A percentile compares a stretch with the other conserved stretches of the same genome.
These are phyloP conservation scores for Lactarius tabidus DNA, from an alignment of 768 basidiomycete species.

Conservation along the genomic window DNA sequence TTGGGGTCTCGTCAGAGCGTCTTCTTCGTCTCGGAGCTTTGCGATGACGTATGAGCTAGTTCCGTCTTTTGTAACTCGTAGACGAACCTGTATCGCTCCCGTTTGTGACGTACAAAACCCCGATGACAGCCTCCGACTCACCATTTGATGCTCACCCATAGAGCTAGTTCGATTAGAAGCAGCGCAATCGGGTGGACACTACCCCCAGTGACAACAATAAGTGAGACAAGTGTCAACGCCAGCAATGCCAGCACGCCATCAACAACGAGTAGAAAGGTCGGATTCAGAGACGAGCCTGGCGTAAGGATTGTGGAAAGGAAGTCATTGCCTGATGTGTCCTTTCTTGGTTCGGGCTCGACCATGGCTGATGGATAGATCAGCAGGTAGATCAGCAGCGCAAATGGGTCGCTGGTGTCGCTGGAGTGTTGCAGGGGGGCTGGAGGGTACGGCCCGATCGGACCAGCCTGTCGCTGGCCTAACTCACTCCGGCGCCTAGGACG, in stretches of 20 bases:
- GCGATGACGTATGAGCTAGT: not conserved
- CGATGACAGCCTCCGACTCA: constrained; percentile 33
- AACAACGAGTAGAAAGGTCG: constrained; percentile 58
- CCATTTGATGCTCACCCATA: constrained; percentile 86
- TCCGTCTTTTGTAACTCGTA: constrained; percentile 42
- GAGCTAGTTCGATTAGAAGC: constrained; percentile 56
- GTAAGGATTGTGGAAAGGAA: constrained; percentile 58
- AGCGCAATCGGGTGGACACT: constrained; percentile 66
- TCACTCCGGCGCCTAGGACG: no score
- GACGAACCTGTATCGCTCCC: constrained; percentile 50
- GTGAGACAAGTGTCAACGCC: constrained; percentile 52
- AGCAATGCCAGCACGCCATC: constrained; percentile 59
- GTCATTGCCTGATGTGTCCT: constrained; percentile 8
- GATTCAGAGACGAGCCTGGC: constrained; percentile 75
- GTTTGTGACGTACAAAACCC: not conserved
- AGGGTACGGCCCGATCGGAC: not conserved
- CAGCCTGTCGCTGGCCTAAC: no score
- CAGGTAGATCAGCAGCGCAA: not conserved
- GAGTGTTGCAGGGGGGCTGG: no score
- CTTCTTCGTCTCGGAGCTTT: constrained; percentile 20
- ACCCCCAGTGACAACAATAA: constrained; percentile 58
- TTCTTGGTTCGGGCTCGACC: not conserved
- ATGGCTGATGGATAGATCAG: not conserved
- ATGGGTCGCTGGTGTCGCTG: not conserved
- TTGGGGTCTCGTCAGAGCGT: not conserved